Percentiles rank a stretch among this genome's conserved stretches.
Evolutionary conservation across 2,329 filamentous ascomycete species (phyloP).

Genomic region (Orbilia javanica): DNA sequence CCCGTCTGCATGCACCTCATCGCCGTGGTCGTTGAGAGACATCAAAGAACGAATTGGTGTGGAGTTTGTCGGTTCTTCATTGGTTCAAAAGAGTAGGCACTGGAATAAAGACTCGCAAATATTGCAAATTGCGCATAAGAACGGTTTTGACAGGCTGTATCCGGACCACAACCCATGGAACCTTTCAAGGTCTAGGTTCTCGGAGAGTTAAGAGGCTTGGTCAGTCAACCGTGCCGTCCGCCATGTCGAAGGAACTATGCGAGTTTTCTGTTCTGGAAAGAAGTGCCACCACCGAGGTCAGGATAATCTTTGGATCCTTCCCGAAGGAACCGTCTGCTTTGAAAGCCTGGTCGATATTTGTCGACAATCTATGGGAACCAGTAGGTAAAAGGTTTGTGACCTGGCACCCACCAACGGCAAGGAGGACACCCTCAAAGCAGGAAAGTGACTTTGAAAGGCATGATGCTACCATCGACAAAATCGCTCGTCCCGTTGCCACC

Average conservation of each 20-base stretch:
- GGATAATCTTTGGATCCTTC: constrained; percentile 58
- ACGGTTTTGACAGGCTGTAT: constrained; percentile 58
- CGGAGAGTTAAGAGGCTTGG: constrained; percentile 56
- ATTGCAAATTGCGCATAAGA: constrained; percentile 58
- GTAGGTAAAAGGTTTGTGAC: constrained; percentile 29
- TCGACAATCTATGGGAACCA: constrained; percentile 57
- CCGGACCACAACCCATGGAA: constrained; percentile 50
- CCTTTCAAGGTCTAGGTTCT: constrained; percentile 56
- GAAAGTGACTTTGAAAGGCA: constrained; percentile 36
- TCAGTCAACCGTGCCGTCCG: constrained; percentile 50
- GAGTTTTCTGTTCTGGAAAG: constrained; percentile 58
- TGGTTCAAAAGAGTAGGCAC: constrained; percentile 42
- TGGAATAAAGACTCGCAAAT: constrained; percentile 25
- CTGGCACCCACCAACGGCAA: constrained; percentile 23
- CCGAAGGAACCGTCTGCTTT: constrained; percentile 57
- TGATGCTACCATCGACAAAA: constrained; percentile 49
- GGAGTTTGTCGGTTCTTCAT: constrained; percentile 56
- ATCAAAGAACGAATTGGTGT: constrained; percentile 54
- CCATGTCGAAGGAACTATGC: constrained; percentile 55
- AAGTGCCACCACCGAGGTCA: constrained; percentile 47
- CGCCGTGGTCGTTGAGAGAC: constrained; percentile 29
- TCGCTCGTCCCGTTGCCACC: constrained; percentile 58
- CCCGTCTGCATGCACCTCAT: constrained; percentile 28
- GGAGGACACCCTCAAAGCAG: constrained; percentile 40
- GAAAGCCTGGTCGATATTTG: constrained; percentile 50